Percentiles rank a stretch among this genome's conserved stretches.
phyloP scores from a whole-genome alignment of 164 flowering plant species.

The Chimonanthus salicifolius region DNA sequence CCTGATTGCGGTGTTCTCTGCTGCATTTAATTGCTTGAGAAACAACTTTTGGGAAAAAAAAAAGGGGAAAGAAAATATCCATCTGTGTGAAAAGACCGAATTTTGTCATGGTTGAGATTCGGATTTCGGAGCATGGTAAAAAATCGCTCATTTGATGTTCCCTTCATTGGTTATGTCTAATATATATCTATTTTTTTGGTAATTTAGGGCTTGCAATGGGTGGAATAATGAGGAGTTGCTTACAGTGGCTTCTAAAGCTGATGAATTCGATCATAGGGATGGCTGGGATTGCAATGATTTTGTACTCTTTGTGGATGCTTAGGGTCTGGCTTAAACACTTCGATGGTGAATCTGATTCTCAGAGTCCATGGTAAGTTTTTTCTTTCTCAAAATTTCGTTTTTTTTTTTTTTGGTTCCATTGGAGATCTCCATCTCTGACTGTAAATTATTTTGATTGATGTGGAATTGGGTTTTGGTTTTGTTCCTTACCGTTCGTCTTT shows the following conservation, averaged over 20 bases:
- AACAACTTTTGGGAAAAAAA: too few relatives aligned
- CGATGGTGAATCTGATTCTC: slow-evolving; percentile 11
- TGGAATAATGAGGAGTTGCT: slow-evolving; percentile 30
- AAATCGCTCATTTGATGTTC: too few relatives aligned
- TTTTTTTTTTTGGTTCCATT: neutral
- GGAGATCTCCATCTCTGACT: neutral
- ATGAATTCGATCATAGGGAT: slow-evolving; percentile 38
- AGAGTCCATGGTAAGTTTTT: slow-evolving; percentile 36
- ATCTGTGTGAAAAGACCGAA: too few relatives aligned
- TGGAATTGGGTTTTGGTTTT: neutral
- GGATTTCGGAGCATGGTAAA: too few relatives aligned
- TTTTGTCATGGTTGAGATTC: too few relatives aligned
- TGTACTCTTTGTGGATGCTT: slow-evolving; percentile 40
- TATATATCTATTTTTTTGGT: too few relatives aligned
- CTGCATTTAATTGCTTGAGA: too few relatives aligned
- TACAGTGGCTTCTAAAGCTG: slow-evolving; percentile 36
- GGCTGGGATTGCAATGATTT: slow-evolving; percentile 31
- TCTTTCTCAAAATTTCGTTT: neutral
- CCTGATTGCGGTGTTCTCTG: too few relatives aligned
- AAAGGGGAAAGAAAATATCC: too few relatives aligned
- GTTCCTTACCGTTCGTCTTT: too few relatives aligned
- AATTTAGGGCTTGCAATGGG: slow-evolving; percentile 22
- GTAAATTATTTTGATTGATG: neutral
- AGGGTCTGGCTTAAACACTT: slow-evolving; percentile 29
- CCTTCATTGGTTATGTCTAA: too few relatives aligned